Evolutionary conservation across 495 filamentous ascomycete species (phyloP).

Genomic region (Penicillium pancosmium): DNA sequence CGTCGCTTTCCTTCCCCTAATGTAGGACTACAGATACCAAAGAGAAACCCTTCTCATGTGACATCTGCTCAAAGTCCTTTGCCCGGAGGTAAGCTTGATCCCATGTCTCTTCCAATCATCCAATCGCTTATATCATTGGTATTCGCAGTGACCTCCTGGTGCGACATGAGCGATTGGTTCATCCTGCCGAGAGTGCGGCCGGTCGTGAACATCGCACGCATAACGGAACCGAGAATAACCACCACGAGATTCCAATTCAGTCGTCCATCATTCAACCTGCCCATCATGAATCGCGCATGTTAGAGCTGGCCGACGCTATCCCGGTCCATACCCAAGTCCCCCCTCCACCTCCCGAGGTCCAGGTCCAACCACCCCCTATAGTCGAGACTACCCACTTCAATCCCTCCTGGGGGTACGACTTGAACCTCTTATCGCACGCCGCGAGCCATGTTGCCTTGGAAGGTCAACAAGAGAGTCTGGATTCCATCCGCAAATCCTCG

Average conservation of each 20-base stretch:
- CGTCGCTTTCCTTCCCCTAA: conserved; percentile 26
- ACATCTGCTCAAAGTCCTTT: conserved; percentile 54
- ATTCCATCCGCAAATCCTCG: conserved; percentile 46
- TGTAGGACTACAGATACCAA: conserved; percentile 48
- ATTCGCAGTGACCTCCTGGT: conserved; percentile 65
- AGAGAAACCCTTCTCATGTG: conserved; percentile 58
- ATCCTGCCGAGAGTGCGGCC: conserved; percentile 59
- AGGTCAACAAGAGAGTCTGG: conserved; percentile 48
- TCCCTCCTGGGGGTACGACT: conserved; percentile 54
- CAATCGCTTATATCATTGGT: conserved; percentile 31
- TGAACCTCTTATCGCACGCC: conserved; percentile 53
- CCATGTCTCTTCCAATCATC: conserved; percentile 7
- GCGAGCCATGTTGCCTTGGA: conserved; percentile 54
- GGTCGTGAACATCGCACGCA: conserved; percentile 47
- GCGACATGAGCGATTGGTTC: conserved; percentile 73
- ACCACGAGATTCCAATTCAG: conserved; percentile 42
- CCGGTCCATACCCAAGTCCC: conserved; percentile 44
- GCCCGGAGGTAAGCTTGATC: conserved; percentile 45
- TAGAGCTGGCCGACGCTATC: conserved; percentile 50
- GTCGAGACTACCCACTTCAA: conserved; percentile 51
- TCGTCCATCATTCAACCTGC: conserved; percentile 42
- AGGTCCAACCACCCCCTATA: conserved; percentile 45
- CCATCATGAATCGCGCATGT: conserved; percentile 51
- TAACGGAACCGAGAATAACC: conserved; percentile 23
- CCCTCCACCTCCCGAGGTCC: conserved; percentile 41